A percentile compares a stretch with the other conserved stretches of the same genome.
These are phyloP conservation scores for Globisporangium paddicum DNA, from an alignment of 352 stramenopile species.

Conservation along the genomic window DNA sequence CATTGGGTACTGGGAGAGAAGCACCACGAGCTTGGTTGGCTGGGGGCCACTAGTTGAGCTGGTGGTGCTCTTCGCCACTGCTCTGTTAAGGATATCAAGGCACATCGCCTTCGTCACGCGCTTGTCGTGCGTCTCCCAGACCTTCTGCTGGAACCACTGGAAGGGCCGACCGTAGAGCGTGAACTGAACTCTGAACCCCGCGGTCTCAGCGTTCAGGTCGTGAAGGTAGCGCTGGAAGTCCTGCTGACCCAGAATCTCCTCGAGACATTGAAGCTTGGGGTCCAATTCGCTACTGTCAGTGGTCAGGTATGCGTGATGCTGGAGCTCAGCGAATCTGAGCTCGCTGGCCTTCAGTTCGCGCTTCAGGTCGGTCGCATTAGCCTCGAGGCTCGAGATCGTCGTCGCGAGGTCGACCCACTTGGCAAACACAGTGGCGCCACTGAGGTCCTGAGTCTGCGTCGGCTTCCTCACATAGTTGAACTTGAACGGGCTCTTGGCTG, in stretches of 20 bases:
- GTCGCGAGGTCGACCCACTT: conserved; percentile 22
- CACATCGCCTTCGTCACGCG: conserved; percentile 6
- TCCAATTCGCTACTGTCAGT: conserved; percentile 15
- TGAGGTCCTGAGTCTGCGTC: neutral
- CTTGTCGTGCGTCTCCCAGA: conserved; percentile 11
- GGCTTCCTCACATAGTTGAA: neutral
- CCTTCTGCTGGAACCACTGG: conserved; percentile 17
- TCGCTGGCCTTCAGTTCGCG: conserved; percentile 22
- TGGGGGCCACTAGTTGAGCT: neutral
- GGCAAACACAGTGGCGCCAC: conserved; percentile 10
- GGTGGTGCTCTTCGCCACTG: neutral
- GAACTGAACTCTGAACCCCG: conserved; percentile 25
- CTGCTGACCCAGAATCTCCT: conserved; percentile 40
- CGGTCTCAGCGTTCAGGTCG: conserved; percentile 37
- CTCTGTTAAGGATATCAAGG: conserved; percentile 12
- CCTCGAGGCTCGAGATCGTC: conserved; percentile 10
- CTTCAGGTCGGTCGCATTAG: conserved; percentile 11
- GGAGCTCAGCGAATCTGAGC: conserved; percentile 10
- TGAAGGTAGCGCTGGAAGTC: conserved; percentile 37
- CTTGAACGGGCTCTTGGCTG: conserved; percentile 6
- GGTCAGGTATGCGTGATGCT: conserved; percentile 8
- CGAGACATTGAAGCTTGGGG: conserved; percentile 42
- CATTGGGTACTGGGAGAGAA: conserved; percentile 39
- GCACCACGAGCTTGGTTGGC: conserved; percentile 3
- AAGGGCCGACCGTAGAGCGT: conserved; percentile 28